Conservation (phyloP, 2,329 filamentous ascomycete species). For the Exophiala lecanii-corni region DNA sequence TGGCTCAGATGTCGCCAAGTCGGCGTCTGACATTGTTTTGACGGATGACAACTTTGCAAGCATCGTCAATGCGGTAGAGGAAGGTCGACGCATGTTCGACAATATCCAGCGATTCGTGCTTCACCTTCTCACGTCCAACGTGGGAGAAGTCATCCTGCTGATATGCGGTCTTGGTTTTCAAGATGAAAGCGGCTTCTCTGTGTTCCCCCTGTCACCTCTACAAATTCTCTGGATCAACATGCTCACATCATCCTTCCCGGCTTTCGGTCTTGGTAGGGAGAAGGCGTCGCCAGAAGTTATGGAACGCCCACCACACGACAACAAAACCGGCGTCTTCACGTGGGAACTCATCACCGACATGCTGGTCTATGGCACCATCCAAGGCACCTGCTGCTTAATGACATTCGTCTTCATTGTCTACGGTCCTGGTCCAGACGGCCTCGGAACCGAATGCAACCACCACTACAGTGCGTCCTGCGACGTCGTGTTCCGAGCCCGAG, state of each 20-base stretch:
- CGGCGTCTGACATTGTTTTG: conserved; percentile 57
- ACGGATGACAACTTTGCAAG: conserved; percentile 85
- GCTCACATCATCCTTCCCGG: conserved; percentile 56
- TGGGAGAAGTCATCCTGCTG: conserved; percentile 54
- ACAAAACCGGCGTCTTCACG: conserved; percentile 49
- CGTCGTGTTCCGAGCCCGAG: conserved; percentile 62
- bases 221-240: conserved; percentile 63
- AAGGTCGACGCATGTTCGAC: conserved; percentile 79
- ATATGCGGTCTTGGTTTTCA: conserved; percentile 58
- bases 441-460: conserved; percentile 53
- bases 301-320: conserved; percentile 50
- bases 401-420: conserved; percentile 52
- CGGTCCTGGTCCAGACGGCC: conserved; percentile 43
- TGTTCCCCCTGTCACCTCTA: conserved; percentile 56
- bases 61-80: conserved; percentile 76
- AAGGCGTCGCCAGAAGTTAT: conserved; percentile 52
- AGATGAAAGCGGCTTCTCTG: conserved; percentile 48
- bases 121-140: conserved; percentile 52
- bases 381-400: conserved; percentile 46
- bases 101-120: conserved; percentile 75
- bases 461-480: conserved; percentile 46
- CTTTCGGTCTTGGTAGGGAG: conserved; percentile 57
- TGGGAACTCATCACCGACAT: conserved; percentile 51
- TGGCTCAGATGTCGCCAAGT: conserved; percentile 80
- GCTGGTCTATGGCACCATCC: conserved; percentile 50